These are phyloP conservation scores for Dothistroma pini DNA, from an alignment of 2,329 filamentous ascomycete species.

Conservation along the genomic window DNA sequence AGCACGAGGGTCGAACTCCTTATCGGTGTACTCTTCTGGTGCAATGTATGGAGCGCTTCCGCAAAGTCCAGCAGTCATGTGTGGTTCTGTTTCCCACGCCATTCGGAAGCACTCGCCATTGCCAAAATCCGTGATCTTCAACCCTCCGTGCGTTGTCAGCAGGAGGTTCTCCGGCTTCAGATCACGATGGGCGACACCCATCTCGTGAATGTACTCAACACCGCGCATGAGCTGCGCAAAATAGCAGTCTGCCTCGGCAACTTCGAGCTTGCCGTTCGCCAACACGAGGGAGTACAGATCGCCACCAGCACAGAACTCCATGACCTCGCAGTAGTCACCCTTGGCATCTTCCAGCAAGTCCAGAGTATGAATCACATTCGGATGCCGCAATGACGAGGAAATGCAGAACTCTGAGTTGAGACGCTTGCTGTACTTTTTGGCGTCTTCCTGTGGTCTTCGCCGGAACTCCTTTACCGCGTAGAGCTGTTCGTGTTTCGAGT, in stretches of 20 bases:
- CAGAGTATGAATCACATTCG: slow-evolving; percentile 96
- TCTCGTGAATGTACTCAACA: slow-evolving; percentile 98
- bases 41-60: slow-evolving; percentile 97
- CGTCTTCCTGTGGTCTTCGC: slow-evolving; percentile 85
- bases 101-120: slow-evolving; percentile 99
- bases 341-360: slow-evolving; percentile 94
- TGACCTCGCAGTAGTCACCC: slow-evolving; percentile 97
- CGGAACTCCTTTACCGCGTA: slow-evolving; percentile 99
- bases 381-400: slow-evolving; percentile 91
- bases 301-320: slow-evolving; percentile 97
- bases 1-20: slow-evolving; percentile 94
- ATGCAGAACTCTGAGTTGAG: slow-evolving; percentile 98
- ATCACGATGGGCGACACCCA: slow-evolving; percentile 96
- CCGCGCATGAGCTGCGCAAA: slow-evolving; percentile 99
- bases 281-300: slow-evolving; percentile 93
- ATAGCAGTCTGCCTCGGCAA: slow-evolving; percentile 91
- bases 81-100: slow-evolving; percentile 98
- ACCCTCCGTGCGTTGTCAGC: slow-evolving; percentile 81
- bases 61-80: slow-evolving; percentile 96
- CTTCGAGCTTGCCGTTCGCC: slow-evolving; percentile 85
- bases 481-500: slow-evolving; percentile 74
- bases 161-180: slow-evolving; percentile 96
- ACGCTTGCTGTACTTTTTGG: slow-evolving; percentile 97
- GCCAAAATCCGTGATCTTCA: slow-evolving; percentile 98
- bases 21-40: slow-evolving; percentile 91